Base-by-base conservation (phyloP, 163 green algal genomes). In the Chlorella variabilis region DNA sequence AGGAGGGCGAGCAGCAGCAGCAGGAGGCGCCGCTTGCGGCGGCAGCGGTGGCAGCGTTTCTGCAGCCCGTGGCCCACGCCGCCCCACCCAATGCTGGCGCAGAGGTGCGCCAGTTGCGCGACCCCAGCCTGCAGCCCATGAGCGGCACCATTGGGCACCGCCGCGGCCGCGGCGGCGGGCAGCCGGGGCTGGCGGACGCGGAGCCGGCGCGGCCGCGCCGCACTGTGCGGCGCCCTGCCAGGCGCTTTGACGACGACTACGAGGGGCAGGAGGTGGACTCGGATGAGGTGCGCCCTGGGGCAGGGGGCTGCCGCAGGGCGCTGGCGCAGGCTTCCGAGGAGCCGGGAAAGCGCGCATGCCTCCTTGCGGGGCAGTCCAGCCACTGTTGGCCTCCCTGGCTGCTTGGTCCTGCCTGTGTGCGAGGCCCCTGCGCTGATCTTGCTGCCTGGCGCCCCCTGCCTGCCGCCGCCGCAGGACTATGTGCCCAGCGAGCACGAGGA, bases 241-340 rank as follows among this genome's bases (percentile, higher is more conserved):
- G 49, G 27, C 77, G 65, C 36, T 83, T 76, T 70, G 77, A 71
- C 51, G 66, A 83, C 33, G 77, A 83, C 29, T 83, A 63, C 51
- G 77, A 83, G 51, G 66, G 27, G 4, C 63, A 49, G 2, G 76
- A 82, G 34, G 45, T 36, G 4, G 76, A 67, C 48, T 82, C 76
- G 17, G 76, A 82, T 23, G 76, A 82, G 76, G 76, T 76, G 54
- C n/a, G n/a, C n/a, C n/a, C n/a, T n/a, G n/a, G n/a, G n/a, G n/a
- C n/a, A n/a, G n/a, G n/a, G n/a, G n/a, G n/a, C n/a, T n/a, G n/a
- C n/a, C n/a, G n/a, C n/a, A n/a, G n/a, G n/a, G n/a, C n/a, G n/a
- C n/a, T n/a, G n/a, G n/a, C n/a, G n/a, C n/a, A n/a, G n/a, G n/a
- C n/a, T n/a, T n/a, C n/a, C n/a, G n/a, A n/a, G n/a, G n/a, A n/a